Conservation (phyloP, 768 basidiomycete genomes). For the Fomitopsis serialis region DNA sequence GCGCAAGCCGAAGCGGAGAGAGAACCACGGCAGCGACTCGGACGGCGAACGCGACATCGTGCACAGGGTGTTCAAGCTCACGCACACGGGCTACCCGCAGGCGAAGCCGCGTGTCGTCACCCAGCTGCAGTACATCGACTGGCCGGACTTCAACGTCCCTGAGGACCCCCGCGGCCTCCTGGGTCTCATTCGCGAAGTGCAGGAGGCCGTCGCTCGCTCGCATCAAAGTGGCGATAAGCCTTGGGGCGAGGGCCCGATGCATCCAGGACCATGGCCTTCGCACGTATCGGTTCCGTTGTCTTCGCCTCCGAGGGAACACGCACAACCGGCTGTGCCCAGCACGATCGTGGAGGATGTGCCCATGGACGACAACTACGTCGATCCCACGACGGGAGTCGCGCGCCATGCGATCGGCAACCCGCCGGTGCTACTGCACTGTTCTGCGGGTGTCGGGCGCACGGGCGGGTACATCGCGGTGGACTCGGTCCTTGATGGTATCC, state of each 20-base stretch:
- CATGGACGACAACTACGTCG: constrained; percentile 27
- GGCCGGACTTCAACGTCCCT: constrained; percentile 97
- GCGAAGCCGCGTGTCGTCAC: constrained; percentile 61
- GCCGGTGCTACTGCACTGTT: constrained; percentile 82
- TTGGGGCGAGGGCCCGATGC: constrained; percentile 21
- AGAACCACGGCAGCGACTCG: neutral
- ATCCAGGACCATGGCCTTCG: constrained; percentile 7
- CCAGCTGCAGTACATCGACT: constrained; percentile 90
- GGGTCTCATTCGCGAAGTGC: constrained; percentile 69
- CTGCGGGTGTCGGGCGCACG: constrained; percentile 92
- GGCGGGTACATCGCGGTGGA: constrained; percentile 92
- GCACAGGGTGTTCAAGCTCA: constrained; percentile 64
- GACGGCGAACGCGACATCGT: constrained; percentile 26
- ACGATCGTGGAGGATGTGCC: neutral
- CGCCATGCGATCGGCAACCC: constrained; percentile 45
- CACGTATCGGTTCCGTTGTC: constrained; percentile 1
- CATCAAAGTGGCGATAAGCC: constrained; percentile 16
- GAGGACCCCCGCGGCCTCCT: constrained; percentile 74
- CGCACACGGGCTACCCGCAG: constrained; percentile 54
- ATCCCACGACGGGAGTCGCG: constrained; percentile 51
- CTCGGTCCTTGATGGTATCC: constrained; percentile 73
- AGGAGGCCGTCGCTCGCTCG: constrained; percentile 24
- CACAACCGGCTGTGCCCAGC: neutral
- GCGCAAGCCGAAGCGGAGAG: constrained; percentile 8
- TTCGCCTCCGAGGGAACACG: neutral